Evolutionary conservation across 768 basidiomycete genomes (phyloP).

Genomic region (Lanmaoa rubissima): DNA sequence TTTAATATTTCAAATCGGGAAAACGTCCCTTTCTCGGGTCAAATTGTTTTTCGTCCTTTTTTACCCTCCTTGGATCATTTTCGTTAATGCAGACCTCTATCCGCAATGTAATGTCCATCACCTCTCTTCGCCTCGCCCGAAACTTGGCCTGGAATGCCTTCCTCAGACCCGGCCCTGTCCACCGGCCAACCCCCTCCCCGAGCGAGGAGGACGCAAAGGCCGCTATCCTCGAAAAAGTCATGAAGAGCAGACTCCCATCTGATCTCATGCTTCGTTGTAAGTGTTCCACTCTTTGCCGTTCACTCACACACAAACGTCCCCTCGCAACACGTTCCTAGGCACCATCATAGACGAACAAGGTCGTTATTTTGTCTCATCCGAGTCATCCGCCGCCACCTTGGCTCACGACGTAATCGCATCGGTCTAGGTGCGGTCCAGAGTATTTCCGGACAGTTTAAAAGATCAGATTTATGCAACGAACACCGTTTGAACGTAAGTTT

Average conservation of each 20-base stretch:
- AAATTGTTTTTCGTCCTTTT: constrained; percentile 29
- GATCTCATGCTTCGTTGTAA: constrained; percentile 90
- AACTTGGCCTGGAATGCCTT: constrained; percentile 31
- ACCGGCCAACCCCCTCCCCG: constrained; percentile 25
- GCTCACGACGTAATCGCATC: constrained; percentile 29
- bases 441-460: constrained; percentile 87
- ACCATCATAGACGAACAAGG: constrained; percentile 87
- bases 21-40: neutral
- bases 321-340: constrained; percentile 46
- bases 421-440: constrained; percentile 76
- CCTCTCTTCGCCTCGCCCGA: neutral
- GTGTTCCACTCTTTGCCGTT: constrained; percentile 32
- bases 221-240: constrained; percentile 78
- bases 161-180: neutral
- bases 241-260: constrained; percentile 84
- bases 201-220: constrained; percentile 70
- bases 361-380: constrained; percentile 31
- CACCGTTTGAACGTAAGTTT: constrained; percentile 84
- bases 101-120: constrained; percentile 38
- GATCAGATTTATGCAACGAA: constrained; percentile 82
- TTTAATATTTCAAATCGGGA: constrained; percentile 21
- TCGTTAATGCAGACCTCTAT: constrained; percentile 36
- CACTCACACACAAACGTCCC: constrained; percentile 7
- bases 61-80: neutral
- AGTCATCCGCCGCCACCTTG: neutral